A percentile compares a stretch with the other conserved stretches of the same genome.
Evolutionary conservation across 1,284 basidiomycete genomes (phyloP).

Genomic region (Chalciporus sp.): DNA sequence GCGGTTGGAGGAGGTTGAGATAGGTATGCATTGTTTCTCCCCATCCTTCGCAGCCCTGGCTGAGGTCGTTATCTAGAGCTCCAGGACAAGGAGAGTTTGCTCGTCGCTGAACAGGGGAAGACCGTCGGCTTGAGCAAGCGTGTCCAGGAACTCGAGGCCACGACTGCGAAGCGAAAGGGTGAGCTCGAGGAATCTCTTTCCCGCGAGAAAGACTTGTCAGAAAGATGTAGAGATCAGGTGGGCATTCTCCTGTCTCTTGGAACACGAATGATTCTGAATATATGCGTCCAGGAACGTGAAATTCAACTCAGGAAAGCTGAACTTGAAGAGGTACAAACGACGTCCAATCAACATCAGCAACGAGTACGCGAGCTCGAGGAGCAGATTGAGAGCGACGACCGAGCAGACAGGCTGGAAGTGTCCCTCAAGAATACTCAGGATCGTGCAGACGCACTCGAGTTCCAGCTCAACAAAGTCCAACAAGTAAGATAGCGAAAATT

Average conservation of each 20-base stretch:
- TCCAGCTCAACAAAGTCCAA: constrained; percentile 74
- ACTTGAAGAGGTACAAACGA: constrained; percentile 53
- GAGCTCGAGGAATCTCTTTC: constrained; percentile 39
- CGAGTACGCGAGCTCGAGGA: constrained; percentile 73
- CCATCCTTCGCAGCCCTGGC: not conserved
- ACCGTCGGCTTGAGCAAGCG: constrained; percentile 43
- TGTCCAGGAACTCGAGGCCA: constrained; percentile 44
- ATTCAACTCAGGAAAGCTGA: constrained; percentile 60
- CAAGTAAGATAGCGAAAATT: constrained; percentile 50
- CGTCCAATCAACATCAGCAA: constrained; percentile 55
- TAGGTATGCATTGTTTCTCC: constrained; percentile 49
- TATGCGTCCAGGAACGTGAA: constrained; percentile 61
- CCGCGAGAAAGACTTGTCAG: constrained; percentile 57
- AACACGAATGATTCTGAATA: not conserved
- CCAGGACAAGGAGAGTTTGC: constrained; percentile 44
- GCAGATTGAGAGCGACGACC: constrained; percentile 79
- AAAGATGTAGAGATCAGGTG: constrained; percentile 66
- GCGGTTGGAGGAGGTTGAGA: constrained; percentile 50
- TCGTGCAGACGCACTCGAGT: constrained; percentile 78
- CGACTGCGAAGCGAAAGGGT: constrained; percentile 41
- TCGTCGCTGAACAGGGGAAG: constrained; percentile 47
- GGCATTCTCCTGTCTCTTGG: constrained; percentile 11
- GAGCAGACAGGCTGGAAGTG: constrained; percentile 68
- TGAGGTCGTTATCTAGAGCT: constrained; percentile 41
- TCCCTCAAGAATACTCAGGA: constrained; percentile 77